Conservation (phyloP, 2,329 filamentous ascomycete genomes). For the Chaetomium strumarium region DNA sequence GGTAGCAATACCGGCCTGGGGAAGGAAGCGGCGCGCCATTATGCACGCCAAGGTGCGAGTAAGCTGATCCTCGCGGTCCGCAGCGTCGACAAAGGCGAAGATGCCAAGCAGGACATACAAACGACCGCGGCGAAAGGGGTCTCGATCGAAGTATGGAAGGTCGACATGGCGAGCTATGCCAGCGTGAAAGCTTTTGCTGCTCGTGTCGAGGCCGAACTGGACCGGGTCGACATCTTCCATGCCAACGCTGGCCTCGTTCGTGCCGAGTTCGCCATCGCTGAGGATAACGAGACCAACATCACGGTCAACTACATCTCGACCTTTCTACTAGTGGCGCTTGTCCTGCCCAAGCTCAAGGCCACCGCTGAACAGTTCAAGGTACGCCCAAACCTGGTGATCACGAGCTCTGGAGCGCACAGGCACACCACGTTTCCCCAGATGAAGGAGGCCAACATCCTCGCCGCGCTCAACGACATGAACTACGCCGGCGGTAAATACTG, state of each 20-base stretch:
- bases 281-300: constrained; percentile 43
- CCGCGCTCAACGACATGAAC: constrained; percentile 25
- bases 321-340: constrained; percentile 41
- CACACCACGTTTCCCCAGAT: constrained; percentile 27
- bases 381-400: constrained; percentile 27
- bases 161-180: constrained; percentile 40
- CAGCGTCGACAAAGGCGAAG: constrained; percentile 28
- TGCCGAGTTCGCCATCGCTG: constrained; percentile 24
- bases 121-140: constrained; percentile 18
- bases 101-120: constrained; percentile 33
- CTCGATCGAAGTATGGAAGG: constrained; percentile 39
- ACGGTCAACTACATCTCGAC: constrained; percentile 50
- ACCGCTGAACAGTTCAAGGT: constrained; percentile 26
- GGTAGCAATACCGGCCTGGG: constrained; percentile 33
- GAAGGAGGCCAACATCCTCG: constrained; percentile 27
- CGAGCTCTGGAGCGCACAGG: constrained; percentile 26
- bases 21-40: constrained; percentile 31
- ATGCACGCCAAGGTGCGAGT: constrained; percentile 27
- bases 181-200: constrained; percentile 38
- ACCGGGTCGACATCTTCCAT: constrained; percentile 37
- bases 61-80: constrained; percentile 32
- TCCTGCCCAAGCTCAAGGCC: constrained; percentile 46
- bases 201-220: constrained; percentile 22
- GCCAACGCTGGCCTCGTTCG: constrained; percentile 39
- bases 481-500: not conserved